phyloP scores from a whole-genome alignment of 2,329 filamentous ascomycete genomes.

The Exophiala calicioides region DNA sequence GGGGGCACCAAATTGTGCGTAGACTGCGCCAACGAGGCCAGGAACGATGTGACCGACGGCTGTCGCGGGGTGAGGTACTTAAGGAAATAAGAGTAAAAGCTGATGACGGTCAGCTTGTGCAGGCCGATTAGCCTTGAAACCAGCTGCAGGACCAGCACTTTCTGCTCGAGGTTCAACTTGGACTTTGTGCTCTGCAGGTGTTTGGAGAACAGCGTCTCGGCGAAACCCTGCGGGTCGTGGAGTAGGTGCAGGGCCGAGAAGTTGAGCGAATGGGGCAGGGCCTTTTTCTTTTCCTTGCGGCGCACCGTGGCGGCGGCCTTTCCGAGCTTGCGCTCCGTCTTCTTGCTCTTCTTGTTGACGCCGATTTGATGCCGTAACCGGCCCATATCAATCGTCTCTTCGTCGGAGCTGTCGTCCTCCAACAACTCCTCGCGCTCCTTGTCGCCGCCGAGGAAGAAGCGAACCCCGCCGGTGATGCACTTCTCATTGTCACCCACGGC shows the following conservation, averaged over 20 bases:
- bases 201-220: constrained; percentile 84
- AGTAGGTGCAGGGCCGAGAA: constrained; percentile 94
- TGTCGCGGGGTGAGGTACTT: constrained; percentile 88
- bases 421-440: constrained; percentile 93
- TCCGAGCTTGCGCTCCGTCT: constrained; percentile 75
- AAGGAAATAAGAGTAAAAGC: constrained; percentile 94
- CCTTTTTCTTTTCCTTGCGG: constrained; percentile 82
- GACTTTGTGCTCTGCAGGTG: constrained; percentile 86
- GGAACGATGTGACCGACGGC: constrained; percentile 85
- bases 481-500: constrained; percentile 89
- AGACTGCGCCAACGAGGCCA: constrained; percentile 88
- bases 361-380: constrained; percentile 80
- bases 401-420: constrained; percentile 84
- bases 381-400: constrained; percentile 74
- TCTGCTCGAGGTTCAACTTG: constrained; percentile 83
- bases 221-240: constrained; percentile 91
- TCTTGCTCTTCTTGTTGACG: constrained; percentile 96
- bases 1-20: constrained; percentile 90
- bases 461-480: constrained; percentile 79
- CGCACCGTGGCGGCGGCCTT: constrained; percentile 82
- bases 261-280: constrained; percentile 82
- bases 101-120: constrained; percentile 86
- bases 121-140: constrained; percentile 88
- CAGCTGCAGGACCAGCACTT: constrained; percentile 83
- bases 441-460: constrained; percentile 95